Evolutionary conservation across 2,329 filamentous ascomycete genomes (phyloP).

Genomic region (Beauveria sp.): DNA sequence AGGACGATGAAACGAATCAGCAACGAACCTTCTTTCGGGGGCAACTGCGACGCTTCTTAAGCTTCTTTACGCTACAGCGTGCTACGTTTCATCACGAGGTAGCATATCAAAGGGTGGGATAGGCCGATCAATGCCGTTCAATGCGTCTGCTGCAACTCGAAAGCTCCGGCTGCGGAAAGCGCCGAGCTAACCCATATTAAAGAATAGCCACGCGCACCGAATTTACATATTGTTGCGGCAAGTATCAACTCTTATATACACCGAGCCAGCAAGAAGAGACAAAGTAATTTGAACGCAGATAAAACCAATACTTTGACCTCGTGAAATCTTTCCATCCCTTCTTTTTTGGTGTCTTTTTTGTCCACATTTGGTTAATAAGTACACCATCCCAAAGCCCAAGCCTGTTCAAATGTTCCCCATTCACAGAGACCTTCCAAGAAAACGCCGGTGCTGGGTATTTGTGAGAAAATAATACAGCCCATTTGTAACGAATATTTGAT

Average conservation of each 20-base stretch:
- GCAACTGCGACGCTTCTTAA: not conserved
- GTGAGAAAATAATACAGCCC: conserved; percentile 8
- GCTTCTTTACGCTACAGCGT: not conserved
- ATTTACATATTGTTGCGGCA: not conserved
- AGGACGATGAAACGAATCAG: no score
- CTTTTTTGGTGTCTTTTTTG: not conserved
- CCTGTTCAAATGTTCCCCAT: not conserved
- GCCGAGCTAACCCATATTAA: no score
- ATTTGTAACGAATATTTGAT: conserved; percentile 2
- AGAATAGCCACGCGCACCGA: not conserved
- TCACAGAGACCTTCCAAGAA: not conserved
- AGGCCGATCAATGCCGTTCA: not conserved
- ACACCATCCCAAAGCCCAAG: not conserved
- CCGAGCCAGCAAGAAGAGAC: not conserved
- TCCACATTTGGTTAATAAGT: not conserved
- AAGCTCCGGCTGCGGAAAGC: not conserved
- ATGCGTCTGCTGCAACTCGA: not conserved
- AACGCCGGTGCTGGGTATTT: conserved; percentile 9
- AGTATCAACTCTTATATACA: not conserved
- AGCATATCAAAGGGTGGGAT: not conserved
- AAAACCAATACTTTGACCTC: not conserved
- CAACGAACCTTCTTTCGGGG: not conserved
- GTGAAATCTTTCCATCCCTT: not conserved
- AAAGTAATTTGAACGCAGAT: not conserved
- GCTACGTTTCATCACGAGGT: not conserved